Base-by-base conservation (phyloP, 2,329 filamentous ascomycete species). In the Penicillium hordei region DNA sequence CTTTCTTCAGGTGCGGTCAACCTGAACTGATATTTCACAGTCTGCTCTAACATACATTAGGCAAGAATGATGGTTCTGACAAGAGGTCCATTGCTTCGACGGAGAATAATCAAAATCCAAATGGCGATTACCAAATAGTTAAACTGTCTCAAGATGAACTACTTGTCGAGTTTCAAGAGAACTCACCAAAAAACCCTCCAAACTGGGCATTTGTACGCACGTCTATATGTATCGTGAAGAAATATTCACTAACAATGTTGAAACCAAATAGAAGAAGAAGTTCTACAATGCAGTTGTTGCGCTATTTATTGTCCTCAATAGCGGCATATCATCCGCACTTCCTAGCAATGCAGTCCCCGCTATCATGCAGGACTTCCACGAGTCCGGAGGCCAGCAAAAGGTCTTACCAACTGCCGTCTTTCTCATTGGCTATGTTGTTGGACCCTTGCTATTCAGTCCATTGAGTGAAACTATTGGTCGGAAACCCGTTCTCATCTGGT, bases 401-500 rank as follows among this genome's bases (percentile, higher is more conserved):
- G 67, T 67, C 31, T 56, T 75, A 12, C 74, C 74, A 9, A 75
- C 73, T 0, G 70, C 73, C 5, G 65, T 74, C 6, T 76, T 75
- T 45, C 63, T 77, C 0, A 67, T 75, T 19, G 75, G 74, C 2
- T 77, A 75, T 55, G 69, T 71, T 5, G 62, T 79, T 10, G 78
- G 76, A 0, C 77, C 78, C 1, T 57, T 78, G 1, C 55, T 77
- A 0, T 78, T 75, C 39, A 77, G 75, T 5, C 78, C 78, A 0
- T 60, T 79, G 2, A 78, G 75, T n/a, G 78, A 80, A 49, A 69
- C 73, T 2, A 66, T 73, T 40, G 78, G 78, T 1, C 70, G 78
- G 0, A 72, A 66, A 48, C 66, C 70, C 1, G 73, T 79, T 7
- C 65, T 86, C 58, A 72, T 86, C 0, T 73, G 68, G 10, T 81